Base-by-base conservation (phyloP, 2,329 filamentous ascomycete species). In the Thielaviopsis musarum region DNA sequence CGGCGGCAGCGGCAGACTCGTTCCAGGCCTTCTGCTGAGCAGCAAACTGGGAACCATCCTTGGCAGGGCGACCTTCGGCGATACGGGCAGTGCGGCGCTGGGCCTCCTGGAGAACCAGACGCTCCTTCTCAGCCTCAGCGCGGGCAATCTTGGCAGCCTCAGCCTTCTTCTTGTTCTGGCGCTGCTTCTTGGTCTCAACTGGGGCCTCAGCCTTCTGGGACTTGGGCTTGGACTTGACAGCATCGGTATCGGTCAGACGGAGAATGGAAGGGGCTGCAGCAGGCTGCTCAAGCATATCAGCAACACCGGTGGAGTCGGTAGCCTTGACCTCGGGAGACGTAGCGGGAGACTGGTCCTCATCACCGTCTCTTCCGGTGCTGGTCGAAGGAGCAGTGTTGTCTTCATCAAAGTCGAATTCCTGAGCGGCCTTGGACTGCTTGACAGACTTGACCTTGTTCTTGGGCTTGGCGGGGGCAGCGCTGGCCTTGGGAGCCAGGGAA, bases 141-240 rank as follows among this genome's bases (percentile, higher is more conserved):
- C 87, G 83, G 60, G 81, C 77, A 30, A 77, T 75, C 77, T 88
- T 93, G 67, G 83, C 83, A 61, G 83, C 85, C 72, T 95, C 90
- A 45, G 81, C 83, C 82, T 95, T 96, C 75, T 86, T 83, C 65
- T 85, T 82, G 74, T 95, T 93, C 75, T 96, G 91, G 62, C 90
- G 84, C 75, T 95, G 88, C 77, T 96, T 96, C 85, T 96, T 96
- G 21, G 85, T 87, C 76, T 95, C 87, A 19, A 79, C 80, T 55
- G 80, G 78, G 70, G 88, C 83, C 64, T 80, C 76, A 49, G 77
- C 74, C 73, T 84, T 81, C 64, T 76, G 73, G 66, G 79, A 75
- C 72, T 83, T 83, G 63, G 84, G 83, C 63, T 80, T 75, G 68
- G 78, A 73, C 77, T 82, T 69, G 72, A 79, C 67, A 71, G 80